These are phyloP conservation scores for Lactarius akahatsu DNA, from an alignment of 768 basidiomycete genomes.

Conservation along the genomic window DNA sequence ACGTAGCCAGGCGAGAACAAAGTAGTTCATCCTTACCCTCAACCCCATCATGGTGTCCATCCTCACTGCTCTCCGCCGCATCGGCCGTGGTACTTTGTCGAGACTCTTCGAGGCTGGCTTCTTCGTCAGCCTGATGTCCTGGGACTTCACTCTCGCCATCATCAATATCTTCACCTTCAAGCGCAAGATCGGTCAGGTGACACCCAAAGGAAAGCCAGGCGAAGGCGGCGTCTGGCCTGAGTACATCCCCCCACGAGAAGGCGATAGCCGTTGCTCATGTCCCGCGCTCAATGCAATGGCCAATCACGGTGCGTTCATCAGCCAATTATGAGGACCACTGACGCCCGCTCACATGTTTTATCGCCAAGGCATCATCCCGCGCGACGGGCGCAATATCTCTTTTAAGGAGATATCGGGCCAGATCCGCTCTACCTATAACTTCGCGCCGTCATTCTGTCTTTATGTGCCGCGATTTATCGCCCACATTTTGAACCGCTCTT, in stretches of 20 bases:
- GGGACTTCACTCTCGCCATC: slow-evolving; percentile 54
- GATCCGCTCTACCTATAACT: slow-evolving; percentile 65
- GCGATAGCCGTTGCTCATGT: slow-evolving; percentile 71
- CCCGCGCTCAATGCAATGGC: slow-evolving; percentile 80
- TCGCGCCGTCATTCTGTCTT: slow-evolving; percentile 62
- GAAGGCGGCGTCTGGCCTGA: slow-evolving; percentile 68
- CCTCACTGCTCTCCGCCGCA: slow-evolving; percentile 25
- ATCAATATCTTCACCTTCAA: slow-evolving; percentile 53
- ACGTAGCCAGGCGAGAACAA: not conserved
- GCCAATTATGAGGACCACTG: not conserved
- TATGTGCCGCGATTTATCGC: slow-evolving; percentile 66
- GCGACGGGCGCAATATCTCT: slow-evolving; percentile 66
- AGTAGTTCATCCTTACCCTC: not conserved
- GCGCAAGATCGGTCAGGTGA: slow-evolving; percentile 53
- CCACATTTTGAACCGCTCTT: slow-evolving; percentile 53
- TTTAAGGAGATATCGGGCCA: slow-evolving; percentile 48
- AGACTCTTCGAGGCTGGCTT: slow-evolving; percentile 12
- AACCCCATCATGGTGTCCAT: slow-evolving; percentile 11
- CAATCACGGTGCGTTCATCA: slow-evolving; percentile 62
- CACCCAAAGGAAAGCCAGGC: slow-evolving; percentile 54
- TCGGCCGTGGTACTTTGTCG: slow-evolving; percentile 14
- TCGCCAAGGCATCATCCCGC: slow-evolving; percentile 46
- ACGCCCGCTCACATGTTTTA: not conserved
- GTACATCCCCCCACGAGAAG: slow-evolving; percentile 53
- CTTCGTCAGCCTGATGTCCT: slow-evolving; percentile 39